A percentile compares a stretch with the other conserved stretches of the same genome.
Conservation (phyloP, 2,329 filamentous ascomycete genomes). For the Exophiala bonariae region DNA sequence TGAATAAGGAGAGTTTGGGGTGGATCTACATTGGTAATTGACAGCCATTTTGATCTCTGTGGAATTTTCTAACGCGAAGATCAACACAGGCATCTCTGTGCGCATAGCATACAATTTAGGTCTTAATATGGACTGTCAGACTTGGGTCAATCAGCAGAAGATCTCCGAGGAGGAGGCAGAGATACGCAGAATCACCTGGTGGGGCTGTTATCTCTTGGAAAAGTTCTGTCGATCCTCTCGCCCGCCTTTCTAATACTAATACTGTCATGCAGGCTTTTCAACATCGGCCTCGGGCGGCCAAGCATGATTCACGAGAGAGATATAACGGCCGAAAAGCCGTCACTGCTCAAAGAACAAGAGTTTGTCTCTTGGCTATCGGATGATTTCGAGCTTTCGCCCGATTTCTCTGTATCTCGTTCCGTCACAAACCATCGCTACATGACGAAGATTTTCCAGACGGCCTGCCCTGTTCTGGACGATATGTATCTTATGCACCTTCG, state of each 20-base stretch:
- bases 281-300: background rate
- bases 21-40: background rate
- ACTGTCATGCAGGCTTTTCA: background rate
- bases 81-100: background rate
- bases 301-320: background rate
- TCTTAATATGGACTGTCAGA: constrained; percentile 1
- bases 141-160: background rate
- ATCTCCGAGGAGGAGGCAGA: background rate
- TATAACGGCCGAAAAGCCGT: constrained; percentile 1
- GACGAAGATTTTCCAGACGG: background rate
- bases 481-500: background rate
- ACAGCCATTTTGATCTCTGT: background rate
- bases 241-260: too few species aligned
- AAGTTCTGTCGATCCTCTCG: background rate
- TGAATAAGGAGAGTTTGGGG: constrained; percentile 32
- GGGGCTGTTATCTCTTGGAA: background rate
- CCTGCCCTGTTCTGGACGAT: background rate
- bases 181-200: constrained; percentile 1
- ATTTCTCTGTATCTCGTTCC: background rate
- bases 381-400: background rate
- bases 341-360: background rate
- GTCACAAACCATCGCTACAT: constrained; percentile 2
- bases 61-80: too few species aligned
- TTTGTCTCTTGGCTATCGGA: constrained; percentile 2
- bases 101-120: constrained; percentile 3